phyloP scores from a whole-genome alignment of 305 asterid genomes.

The Fraxinus angustifolia region DNA sequence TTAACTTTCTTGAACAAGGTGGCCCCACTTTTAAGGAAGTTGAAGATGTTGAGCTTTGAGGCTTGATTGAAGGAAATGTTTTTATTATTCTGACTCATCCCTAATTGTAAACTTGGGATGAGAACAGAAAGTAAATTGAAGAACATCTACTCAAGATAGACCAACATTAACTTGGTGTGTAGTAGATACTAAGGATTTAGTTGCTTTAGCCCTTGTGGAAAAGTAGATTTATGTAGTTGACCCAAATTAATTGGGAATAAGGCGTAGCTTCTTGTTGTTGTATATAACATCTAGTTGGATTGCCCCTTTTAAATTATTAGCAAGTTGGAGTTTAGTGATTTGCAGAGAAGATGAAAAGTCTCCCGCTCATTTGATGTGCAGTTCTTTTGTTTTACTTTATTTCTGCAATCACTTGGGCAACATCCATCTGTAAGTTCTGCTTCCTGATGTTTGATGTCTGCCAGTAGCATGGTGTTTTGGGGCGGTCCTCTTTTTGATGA shows the following conservation, averaged over 20 bases:
- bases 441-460: neutral
- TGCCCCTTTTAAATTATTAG: neutral
- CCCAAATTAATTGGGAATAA: neutral
- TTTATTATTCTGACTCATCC: neutral
- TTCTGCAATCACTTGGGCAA: neutral
- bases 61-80: neutral
- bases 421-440: neutral
- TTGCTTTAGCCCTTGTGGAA: neutral
- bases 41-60: neutral
- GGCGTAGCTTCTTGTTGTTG: neutral
- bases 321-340: neutral
- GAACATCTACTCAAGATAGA: neutral
- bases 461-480: neutral
- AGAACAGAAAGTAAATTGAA: neutral
- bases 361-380: neutral
- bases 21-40: neutral
- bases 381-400: neutral
- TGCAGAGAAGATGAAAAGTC: neutral
- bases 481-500: slow-evolving; percentile 13
- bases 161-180: neutral
- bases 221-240: neutral
- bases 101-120: neutral
- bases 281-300: neutral
- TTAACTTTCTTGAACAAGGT: neutral
- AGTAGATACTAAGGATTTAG: neutral